These are phyloP conservation scores for Trichoderma pleuroti DNA, from an alignment of 2,329 filamentous ascomycete genomes.

Conservation along the genomic window DNA sequence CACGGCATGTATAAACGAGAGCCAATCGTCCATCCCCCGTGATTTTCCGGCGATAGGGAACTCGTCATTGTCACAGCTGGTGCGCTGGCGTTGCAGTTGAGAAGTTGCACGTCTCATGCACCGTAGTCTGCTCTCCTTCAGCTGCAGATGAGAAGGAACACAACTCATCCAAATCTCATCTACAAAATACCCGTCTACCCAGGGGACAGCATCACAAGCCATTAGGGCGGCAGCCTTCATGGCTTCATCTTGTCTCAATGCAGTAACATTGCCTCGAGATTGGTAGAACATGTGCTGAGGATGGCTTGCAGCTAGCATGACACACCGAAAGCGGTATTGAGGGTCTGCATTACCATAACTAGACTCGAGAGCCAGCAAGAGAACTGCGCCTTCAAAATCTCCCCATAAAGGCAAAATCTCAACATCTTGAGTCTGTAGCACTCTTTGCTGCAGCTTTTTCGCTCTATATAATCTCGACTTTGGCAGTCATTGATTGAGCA, in stretches of 20 bases:
- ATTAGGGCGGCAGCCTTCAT: background rate
- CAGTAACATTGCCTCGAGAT: background rate
- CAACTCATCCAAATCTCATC: background rate
- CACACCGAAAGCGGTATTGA: background rate
- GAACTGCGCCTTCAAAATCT: background rate
- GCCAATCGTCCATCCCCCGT: background rate
- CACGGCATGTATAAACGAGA: background rate
- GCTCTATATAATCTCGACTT: too few relatives aligned
- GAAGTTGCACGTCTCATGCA: background rate
- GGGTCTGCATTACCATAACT: background rate
- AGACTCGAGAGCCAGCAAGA: background rate
- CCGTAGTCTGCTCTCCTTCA: background rate
- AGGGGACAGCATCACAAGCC: background rate
- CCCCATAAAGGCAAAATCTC: background rate
- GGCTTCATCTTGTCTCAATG: background rate
- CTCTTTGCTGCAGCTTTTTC: background rate
- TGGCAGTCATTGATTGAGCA: background rate
- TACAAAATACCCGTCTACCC: background rate
- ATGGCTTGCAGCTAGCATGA: rapidly evolving
- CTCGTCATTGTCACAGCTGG: background rate
- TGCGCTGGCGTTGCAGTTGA: background rate
- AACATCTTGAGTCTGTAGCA: background rate
- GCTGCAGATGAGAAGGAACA: background rate
- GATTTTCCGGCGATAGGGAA: background rate
- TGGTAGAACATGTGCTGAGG: background rate